Base-by-base conservation (phyloP, 2,329 filamentous ascomycete genomes). In the Fragosphaeria purpurea region DNA sequence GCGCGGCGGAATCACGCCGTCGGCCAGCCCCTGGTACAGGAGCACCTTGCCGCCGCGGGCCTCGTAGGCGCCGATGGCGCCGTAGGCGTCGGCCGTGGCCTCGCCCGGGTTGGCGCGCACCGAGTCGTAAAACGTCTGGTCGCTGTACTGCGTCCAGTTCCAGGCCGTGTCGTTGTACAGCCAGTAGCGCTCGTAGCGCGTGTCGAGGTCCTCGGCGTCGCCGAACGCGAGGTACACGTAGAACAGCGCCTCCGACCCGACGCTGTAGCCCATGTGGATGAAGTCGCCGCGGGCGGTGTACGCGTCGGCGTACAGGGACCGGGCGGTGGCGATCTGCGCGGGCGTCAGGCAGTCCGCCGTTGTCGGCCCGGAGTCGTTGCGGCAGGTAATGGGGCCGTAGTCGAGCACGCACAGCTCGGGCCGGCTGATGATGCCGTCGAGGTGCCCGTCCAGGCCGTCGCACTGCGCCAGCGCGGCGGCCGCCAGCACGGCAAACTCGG, bases 161-260 rank as follows among this genome's bases (percentile, higher is more conserved):
- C 62, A 65, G 41, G 47, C 7, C 7, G 59, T 50, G 51, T 65
- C 55, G 57, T 62, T 49, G 41, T 59, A 56, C 6, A 66, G 51
- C 43, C 63, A 63, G 50, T 60, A 53, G 31, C 56, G 55, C 44
- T 58, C 52, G 55, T 64, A 65, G 31, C 55, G 58, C 32, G 58
- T 46, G 10, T 60, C 58, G 44, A 61, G 60, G n/a, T 55, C 47
- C 11, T 44, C 53, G 1, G 58, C 58, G 31, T 55, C 55, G 3
- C 45, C 38, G 5, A 51, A 55, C 39, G 53, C 55, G 34, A 60
- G 55, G 35, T 60, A 49, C 6, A 57, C 50, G 34, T 41, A 46
- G 58, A 58, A 64, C 39, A 54, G 58, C 12, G 40, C 44, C 52
- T 67, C 81, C 8, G 75, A 63, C n/a, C 73, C 71, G 52, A 71